phyloP scores from a whole-genome alignment of 768 basidiomycete species.

The Aureoboletus auriporus region DNA sequence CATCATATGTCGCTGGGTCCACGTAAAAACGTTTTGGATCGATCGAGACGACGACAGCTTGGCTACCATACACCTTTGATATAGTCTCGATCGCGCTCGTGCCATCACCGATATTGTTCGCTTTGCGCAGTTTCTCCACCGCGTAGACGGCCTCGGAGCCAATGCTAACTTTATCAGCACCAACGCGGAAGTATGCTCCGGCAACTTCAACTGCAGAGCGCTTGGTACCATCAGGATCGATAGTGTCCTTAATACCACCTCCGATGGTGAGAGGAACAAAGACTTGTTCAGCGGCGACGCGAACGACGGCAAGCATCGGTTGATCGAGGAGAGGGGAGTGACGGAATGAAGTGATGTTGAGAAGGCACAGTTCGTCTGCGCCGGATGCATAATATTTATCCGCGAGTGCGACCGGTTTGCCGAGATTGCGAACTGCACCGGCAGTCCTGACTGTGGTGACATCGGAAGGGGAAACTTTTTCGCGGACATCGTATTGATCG shows the following conservation, averaged over 20 bases:
- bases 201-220: constrained; percentile 92
- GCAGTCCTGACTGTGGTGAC: constrained; percentile 42
- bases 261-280: constrained; percentile 99
- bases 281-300: constrained; percentile 80
- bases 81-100: constrained; percentile 92
- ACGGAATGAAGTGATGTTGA: constrained; percentile 99
- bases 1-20: constrained; percentile 57
- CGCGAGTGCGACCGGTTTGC: constrained; percentile 92
- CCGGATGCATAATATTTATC: constrained; percentile 81
- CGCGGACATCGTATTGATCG: constrained; percentile 97
- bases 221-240: constrained; percentile 91
- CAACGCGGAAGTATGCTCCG: constrained; percentile 92
- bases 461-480: constrained; percentile 45
- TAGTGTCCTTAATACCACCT: constrained; percentile 93
- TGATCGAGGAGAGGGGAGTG: constrained; percentile 93
- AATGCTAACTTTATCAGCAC: constrained; percentile 98
- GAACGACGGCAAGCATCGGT: constrained; percentile 96
- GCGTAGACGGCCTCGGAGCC: constrained; percentile 94
- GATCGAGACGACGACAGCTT: constrained; percentile 96
- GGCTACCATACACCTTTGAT: constrained; percentile 83
- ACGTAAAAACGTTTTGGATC: constrained; percentile 90
- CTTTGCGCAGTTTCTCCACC: constrained; percentile 72
- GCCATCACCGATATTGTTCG: constrained; percentile 53
- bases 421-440: constrained; percentile 90
- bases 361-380: constrained; percentile 94